Percentiles rank a stretch among this genome's conserved stretches.
Evolutionary conservation across 164 flowering plant species (phyloP).

Genomic region (Magnolia changhungtana): DNA sequence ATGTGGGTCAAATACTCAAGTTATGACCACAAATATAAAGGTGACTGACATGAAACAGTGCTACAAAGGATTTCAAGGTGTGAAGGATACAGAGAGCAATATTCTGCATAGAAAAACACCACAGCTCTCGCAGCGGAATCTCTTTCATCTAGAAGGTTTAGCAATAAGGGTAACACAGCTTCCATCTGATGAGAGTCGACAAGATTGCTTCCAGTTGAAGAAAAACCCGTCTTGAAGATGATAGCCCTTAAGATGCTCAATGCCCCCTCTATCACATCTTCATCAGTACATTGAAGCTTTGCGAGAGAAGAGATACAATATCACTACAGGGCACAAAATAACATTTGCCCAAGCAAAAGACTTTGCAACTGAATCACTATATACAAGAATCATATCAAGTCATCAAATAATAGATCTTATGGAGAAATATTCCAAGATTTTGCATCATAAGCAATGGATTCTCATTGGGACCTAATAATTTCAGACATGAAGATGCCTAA

Average conservation of each 20-base stretch:
- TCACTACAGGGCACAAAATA: background rate
- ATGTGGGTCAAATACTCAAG: conserved; percentile 11
- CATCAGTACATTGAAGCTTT: conserved; percentile 64
- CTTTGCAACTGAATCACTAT: background rate
- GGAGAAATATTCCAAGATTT: background rate
- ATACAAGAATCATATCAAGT: background rate
- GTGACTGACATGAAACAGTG: background rate
- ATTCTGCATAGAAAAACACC: conserved; percentile 62
- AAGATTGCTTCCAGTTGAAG: conserved; percentile 28
- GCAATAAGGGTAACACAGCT: conserved; percentile 42
- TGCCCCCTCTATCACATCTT: conserved; percentile 55
- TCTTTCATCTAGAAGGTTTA: conserved; percentile 70
- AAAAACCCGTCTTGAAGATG: conserved; percentile 37
- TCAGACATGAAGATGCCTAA: background rate
- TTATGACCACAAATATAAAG: conserved; percentile 3
- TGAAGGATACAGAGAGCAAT: conserved; percentile 52
- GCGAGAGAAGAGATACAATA: conserved; percentile 1
- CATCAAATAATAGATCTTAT: background rate
- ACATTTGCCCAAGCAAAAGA: background rate
- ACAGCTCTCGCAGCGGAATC: conserved; percentile 72
- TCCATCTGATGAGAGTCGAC: conserved; percentile 36
- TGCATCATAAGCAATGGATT: background rate
- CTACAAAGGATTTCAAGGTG: background rate
- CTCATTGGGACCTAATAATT: background rate
- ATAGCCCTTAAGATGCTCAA: conserved; percentile 53